A percentile compares a stretch with the other conserved stretches of the same genome.
Evolutionary conservation across 495 filamentous ascomycete species (phyloP).

Genomic region (Aspergillus sclerotioniger): DNA sequence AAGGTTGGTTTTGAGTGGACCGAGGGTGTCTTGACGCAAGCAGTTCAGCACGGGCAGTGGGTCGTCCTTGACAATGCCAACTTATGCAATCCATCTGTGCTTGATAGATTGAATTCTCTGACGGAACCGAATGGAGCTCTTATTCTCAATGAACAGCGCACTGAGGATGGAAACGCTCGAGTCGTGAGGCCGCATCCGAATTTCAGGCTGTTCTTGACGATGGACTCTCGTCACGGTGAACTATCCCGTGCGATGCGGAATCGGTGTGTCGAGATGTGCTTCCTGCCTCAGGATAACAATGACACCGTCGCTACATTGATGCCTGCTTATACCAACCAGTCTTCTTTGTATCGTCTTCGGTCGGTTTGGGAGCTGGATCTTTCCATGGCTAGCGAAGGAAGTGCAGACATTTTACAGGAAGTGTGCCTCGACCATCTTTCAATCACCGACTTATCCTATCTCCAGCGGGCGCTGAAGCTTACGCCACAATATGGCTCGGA

Average conservation of each 20-base stretch:
- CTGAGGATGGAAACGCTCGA: conserved; percentile 74
- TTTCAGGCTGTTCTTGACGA: conserved; percentile 91
- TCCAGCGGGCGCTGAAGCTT: conserved; percentile 34
- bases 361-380: conserved; percentile 38
- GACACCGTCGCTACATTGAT: conserved; percentile 19
- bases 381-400: conserved; percentile 15
- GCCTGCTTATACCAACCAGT: conserved; percentile 47
- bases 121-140: conserved; percentile 86
- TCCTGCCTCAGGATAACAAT: conserved; percentile 43
- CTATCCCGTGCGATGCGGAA: conserved; percentile 97
- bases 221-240: conserved; percentile 91
- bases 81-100: conserved; percentile 87
- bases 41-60: conserved; percentile 85
- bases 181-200: conserved; percentile 78
- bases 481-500: conserved; percentile 22
- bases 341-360: conserved; percentile 50
- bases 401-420: conserved; percentile 28
- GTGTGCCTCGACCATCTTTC: conserved; percentile 56
- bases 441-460: conserved; percentile 47
- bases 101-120: conserved; percentile 92
- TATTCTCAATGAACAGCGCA: conserved; percentile 88
- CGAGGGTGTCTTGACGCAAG: conserved; percentile 85
- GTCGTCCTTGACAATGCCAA: conserved; percentile 96
- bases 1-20: conserved; percentile 92
- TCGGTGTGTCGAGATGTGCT: conserved; percentile 83